Evolutionary conservation across 306 rosid species (phyloP), one percentile per base, ranked within the genome.

Genomic region (Lablab purpureus): DNA sequence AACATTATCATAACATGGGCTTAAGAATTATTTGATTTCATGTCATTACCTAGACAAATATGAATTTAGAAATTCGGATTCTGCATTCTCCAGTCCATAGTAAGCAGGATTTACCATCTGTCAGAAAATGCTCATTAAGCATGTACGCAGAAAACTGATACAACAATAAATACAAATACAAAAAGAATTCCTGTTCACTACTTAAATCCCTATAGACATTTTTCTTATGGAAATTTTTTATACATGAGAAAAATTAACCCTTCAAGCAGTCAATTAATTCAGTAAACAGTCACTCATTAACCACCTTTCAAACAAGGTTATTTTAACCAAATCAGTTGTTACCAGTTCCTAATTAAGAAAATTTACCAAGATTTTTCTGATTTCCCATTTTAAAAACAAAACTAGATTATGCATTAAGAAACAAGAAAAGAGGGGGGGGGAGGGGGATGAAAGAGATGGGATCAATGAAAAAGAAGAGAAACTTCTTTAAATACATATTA

Each of bases 51-150:
- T 89, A 68, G 99, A 95, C 82, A 95, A 46, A 70, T 86, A 95
- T 17, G 95, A 87, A 78, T 90, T 92, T n/a, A 94, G 6, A 82
- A 80, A 83, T 64, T 91, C 97, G 50, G 97, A 79, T 13, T 90
- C 97, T 10, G 85, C 83, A 77, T 59, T 85, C 86, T 92, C 97
- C 90, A 94, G 80, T 46, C 97, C 97, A 71, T 94, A 94, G 88
- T 94, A 94, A 50, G 97, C 99, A 70, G 99, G 99, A 87, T 94
- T 94, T 34, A 91, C 91, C 88, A 90, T 91, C 98, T 94, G 92
- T 34, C 54, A 64, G 65, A 27, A 83, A 73, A 66, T 2, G 40
- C 13, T 17, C 14, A 66, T 66, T 19, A 75, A 74, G 56, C 55
- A 80, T 6, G 69, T 46, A 5, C 15, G 50, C 5, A 27, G 41